Conservation (phyloP, 2,329 filamentous ascomycete species). For the Stromatinia cepivora region DNA sequence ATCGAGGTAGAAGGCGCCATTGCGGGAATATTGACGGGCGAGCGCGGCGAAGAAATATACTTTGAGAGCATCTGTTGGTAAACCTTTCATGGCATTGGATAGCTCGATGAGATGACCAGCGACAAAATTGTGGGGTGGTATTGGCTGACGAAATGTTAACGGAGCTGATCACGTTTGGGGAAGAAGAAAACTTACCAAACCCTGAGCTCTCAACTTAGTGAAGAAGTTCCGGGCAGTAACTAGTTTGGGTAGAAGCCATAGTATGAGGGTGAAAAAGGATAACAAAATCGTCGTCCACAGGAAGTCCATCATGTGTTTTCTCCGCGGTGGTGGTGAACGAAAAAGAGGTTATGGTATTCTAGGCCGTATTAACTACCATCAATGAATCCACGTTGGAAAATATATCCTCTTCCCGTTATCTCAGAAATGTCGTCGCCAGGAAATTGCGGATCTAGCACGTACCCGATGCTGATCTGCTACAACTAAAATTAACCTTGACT, state of each 20-base stretch:
- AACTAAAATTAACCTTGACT: background rate
- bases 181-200: constrained; percentile 3
- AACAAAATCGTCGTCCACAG: background rate
- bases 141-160: constrained; percentile 24
- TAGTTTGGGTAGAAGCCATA: background rate
- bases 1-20: constrained; percentile 32
- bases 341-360: too few relatives aligned
- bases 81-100: constrained; percentile 9
- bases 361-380: too few relatives aligned
- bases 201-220: background rate
- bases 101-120: constrained; percentile 29
- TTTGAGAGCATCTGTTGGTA: constrained; percentile 28
- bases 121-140: constrained; percentile 27
- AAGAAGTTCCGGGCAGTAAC: constrained; percentile 2
- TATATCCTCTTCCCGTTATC: too few relatives aligned
- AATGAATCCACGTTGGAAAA: too few relatives aligned
- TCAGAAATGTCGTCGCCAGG: background rate
- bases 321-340: background rate
- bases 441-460: constrained; percentile 2
- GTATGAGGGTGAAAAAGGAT: background rate
- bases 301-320: background rate
- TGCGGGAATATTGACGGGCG: constrained; percentile 24
- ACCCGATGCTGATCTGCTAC: background rate
- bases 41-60: constrained; percentile 28
- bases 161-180: background rate